Conservation (phyloP, 2,329 filamentous ascomycete genomes). For the Davidsoniella virescens region DNA sequence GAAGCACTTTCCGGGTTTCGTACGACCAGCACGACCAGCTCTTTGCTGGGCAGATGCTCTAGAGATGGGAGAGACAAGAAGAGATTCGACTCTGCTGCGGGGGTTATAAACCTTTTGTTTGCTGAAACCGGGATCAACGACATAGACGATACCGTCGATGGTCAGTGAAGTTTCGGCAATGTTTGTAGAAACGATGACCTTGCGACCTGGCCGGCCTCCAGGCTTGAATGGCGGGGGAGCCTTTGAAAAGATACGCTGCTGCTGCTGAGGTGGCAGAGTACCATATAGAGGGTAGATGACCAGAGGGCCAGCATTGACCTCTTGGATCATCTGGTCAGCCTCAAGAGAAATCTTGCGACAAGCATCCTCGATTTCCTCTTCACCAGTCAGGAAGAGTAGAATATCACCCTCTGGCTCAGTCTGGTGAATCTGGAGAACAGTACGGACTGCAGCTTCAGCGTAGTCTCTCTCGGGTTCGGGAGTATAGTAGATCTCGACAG, state of each 20-base stretch:
- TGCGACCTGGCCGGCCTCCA: constrained; percentile 76
- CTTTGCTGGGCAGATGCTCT: constrained; percentile 95
- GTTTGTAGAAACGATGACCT: constrained; percentile 88
- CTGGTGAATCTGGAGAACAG: constrained; percentile 91
- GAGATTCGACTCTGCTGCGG: constrained; percentile 84
- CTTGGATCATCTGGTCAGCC: constrained; percentile 76
- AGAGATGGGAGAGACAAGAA: constrained; percentile 94
- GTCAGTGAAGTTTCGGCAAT: constrained; percentile 96
- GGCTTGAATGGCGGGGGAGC: constrained; percentile 57
- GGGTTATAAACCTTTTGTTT: constrained; percentile 99
- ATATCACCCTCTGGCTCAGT: constrained; percentile 87
- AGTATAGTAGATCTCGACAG: constrained; percentile 97
- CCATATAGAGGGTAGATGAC: constrained; percentile 89
- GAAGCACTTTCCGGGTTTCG: constrained; percentile 95
- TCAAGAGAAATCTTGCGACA: constrained; percentile 83
- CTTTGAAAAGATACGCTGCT: constrained; percentile 88
- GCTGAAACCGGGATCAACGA: constrained; percentile 97
- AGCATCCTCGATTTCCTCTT: constrained; percentile 96
- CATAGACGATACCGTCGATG: constrained; percentile 97
- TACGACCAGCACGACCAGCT: constrained; percentile 98
- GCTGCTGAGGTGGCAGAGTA: constrained; percentile 77
- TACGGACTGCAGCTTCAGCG: constrained; percentile 84
- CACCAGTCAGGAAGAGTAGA: constrained; percentile 85
- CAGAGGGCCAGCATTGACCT: constrained; percentile 80
- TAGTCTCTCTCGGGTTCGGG: constrained; percentile 93